Conservation (phyloP, 306 rosid genomes). For the Quercus variabilis region DNA sequence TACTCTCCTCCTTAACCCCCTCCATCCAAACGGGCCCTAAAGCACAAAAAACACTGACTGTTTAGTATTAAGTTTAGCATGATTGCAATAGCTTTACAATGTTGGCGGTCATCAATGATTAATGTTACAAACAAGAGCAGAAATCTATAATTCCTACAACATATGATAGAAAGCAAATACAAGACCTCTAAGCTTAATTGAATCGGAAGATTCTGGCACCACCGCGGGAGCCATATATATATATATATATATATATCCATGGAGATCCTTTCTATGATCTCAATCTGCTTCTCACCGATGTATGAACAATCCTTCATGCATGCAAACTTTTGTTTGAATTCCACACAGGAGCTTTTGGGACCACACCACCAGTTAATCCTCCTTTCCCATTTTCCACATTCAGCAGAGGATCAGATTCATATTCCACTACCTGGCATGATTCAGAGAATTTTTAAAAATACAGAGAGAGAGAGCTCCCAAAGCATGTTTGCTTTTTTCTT, state of each 20-base stretch:
- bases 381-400: slow-evolving; percentile 53
- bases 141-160: neutral
- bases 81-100: neutral
- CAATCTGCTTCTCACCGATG: slow-evolving; percentile 5
- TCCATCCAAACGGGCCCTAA: neutral
- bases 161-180: slow-evolving; percentile 4
- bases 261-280: too few species aligned
- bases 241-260: too few species aligned
- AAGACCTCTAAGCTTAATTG: slow-evolving; percentile 73
- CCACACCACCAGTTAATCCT: slow-evolving; percentile 33
- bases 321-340: slow-evolving; percentile 55
- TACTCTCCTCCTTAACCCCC: too few species aligned
- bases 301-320: slow-evolving; percentile 31
- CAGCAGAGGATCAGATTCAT: slow-evolving; percentile 61
- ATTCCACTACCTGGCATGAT: slow-evolving; percentile 59
- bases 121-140: neutral
- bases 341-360: slow-evolving; percentile 50
- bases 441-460: neutral
- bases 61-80: neutral
- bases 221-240: slow-evolving; percentile 57
- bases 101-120: neutral
- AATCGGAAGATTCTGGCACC: slow-evolving; percentile 52
- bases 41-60: neutral
- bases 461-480: neutral
- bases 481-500: neutral